Evolutionary conservation across 2,329 filamentous ascomycete genomes (phyloP).

Genomic region (Huntiella decipiens): DNA sequence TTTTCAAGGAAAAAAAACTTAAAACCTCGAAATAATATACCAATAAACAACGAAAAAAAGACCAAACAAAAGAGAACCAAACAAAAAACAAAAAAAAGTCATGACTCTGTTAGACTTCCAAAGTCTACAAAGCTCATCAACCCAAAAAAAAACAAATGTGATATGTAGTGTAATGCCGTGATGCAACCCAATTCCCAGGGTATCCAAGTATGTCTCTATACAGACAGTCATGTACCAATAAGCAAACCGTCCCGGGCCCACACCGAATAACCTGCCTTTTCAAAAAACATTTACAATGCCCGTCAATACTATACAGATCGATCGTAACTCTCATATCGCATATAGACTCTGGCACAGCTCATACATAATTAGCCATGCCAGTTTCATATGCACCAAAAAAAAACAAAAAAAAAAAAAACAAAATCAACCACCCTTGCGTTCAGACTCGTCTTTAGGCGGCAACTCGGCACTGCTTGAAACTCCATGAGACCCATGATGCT

Average conservation of each 20-base stretch:
- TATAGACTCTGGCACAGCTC: too few species aligned
- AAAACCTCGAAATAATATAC: neutral
- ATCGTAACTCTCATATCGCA: too few species aligned
- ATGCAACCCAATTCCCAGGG: neutral
- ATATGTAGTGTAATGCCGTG: neutral
- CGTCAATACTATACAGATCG: too few species aligned
- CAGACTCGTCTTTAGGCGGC: slow-evolving; percentile 37
- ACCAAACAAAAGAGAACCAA: neutral
- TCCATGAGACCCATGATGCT: slow-evolving; percentile 20
- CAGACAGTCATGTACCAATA: neutral
- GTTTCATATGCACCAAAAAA: neutral
- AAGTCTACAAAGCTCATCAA: neutral
- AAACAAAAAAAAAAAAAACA: neutral
- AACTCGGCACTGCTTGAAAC: slow-evolving; percentile 28
- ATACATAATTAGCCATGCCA: too few species aligned
- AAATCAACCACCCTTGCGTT: slow-evolving; percentile 42
- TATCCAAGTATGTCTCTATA: neutral
- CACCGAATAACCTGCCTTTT: too few species aligned
- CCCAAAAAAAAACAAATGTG: neutral
- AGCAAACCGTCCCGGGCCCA: too few species aligned
- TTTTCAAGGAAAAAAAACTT: too few species aligned
- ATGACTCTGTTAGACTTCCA: neutral
- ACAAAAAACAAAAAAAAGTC: neutral
- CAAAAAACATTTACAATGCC: too few species aligned
- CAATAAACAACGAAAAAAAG: neutral